Conservation (phyloP, 768 basidiomycete genomes). For the Pleurotus tuoliensis region DNA sequence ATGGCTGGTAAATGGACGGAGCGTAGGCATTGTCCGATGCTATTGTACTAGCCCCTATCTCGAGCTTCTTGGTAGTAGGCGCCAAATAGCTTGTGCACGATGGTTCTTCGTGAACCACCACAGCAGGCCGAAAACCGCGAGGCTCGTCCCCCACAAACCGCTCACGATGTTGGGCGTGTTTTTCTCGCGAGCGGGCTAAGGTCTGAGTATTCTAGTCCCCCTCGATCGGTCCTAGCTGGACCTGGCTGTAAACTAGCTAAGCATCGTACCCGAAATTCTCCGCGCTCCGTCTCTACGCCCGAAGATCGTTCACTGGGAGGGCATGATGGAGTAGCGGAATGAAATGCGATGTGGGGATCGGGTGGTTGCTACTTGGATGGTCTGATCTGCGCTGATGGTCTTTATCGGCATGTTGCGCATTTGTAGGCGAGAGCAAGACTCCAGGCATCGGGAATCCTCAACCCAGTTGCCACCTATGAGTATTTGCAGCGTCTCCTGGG, state of each 20-base stretch:
- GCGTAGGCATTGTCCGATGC: too few species aligned
- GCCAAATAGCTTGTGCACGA: too few species aligned
- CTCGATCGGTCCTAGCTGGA: constrained; percentile 61
- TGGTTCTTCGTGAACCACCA: neutral
- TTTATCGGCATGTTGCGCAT: neutral
- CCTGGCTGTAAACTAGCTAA: constrained; percentile 50
- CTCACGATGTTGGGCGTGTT: constrained; percentile 15
- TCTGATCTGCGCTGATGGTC: constrained; percentile 6
- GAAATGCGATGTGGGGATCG: constrained; percentile 55
- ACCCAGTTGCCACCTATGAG: too few species aligned
- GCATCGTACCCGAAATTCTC: constrained; percentile 67
- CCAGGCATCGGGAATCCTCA: neutral
- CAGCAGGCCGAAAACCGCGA: constrained; percentile 51
- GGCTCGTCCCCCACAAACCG: constrained; percentile 58
- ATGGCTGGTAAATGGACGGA: too few species aligned
- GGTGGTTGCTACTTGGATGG: constrained; percentile 25
- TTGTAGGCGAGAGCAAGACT: neutral
- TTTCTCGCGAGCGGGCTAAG: constrained; percentile 73
- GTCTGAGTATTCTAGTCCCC: constrained; percentile 73
- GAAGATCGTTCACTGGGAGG: constrained; percentile 39
- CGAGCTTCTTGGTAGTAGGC: too few species aligned
- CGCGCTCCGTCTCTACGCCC: constrained; percentile 24
- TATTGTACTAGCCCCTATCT: too few species aligned
- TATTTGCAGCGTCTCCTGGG: too few species aligned
- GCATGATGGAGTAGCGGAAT: constrained; percentile 35